A percentile compares a stretch with the other conserved stretches of the same genome.
Evolutionary conservation across 2,329 filamentous ascomycete genomes (phyloP).

Genomic region (Capronia coronata): DNA sequence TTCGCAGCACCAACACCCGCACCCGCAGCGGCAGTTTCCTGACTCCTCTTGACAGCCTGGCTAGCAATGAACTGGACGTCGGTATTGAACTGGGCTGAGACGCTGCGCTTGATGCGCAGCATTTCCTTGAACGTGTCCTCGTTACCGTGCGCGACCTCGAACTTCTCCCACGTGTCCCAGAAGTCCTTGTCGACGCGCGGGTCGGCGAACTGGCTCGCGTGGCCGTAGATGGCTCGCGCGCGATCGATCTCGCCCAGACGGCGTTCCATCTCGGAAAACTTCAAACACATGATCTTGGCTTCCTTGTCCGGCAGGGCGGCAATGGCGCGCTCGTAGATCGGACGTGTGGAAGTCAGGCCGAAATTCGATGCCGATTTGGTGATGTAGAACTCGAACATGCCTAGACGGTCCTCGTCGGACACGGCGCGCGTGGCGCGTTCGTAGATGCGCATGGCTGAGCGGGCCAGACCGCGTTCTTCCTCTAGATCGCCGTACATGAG

Average conservation of each 20-base stretch:
- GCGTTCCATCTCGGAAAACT: conserved; percentile 96
- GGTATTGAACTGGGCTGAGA: conserved; percentile 96
- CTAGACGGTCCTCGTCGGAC: conserved; percentile 84
- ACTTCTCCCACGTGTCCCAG: conserved; percentile 95
- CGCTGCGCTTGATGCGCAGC: conserved; percentile 93
- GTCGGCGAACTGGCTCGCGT: conserved; percentile 95
- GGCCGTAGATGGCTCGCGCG: conserved; percentile 89
- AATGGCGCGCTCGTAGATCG: conserved; percentile 95
- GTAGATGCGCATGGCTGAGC: conserved; percentile 98
- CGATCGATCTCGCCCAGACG: conserved; percentile 88
- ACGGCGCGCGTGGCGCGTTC: conserved; percentile 93
- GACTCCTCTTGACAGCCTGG: conserved; percentile 78
- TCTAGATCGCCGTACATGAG: conserved; percentile 98
- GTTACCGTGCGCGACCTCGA: conserved; percentile 96
- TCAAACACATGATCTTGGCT: conserved; percentile 96
- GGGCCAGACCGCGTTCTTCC: conserved; percentile 86
- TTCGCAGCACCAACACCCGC: conserved; percentile 39
- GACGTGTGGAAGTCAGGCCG: conserved; percentile 83
- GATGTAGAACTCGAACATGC: conserved; percentile 99
- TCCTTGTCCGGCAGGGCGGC: conserved; percentile 86
- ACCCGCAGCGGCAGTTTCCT: conserved; percentile 41
- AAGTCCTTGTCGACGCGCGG: conserved; percentile 82
- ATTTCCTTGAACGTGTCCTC: conserved; percentile 99
- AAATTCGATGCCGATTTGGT: conserved; percentile 98
- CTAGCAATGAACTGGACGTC: conserved; percentile 98